phyloP scores from a whole-genome alignment of 2,329 filamentous ascomycete species.

The Venturia oleaginea region DNA sequence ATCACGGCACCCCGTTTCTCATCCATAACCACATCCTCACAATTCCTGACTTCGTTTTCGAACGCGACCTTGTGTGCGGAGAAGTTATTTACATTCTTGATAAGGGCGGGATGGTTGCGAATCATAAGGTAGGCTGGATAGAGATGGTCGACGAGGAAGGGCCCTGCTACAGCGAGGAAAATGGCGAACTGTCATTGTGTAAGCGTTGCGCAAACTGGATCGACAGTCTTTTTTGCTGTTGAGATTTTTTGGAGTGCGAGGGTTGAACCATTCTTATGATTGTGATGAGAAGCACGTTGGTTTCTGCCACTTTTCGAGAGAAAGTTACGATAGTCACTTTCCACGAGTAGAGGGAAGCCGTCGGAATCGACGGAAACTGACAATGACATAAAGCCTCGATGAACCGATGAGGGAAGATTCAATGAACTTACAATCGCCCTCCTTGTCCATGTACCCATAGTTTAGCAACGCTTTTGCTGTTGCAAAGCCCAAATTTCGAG shows the following conservation, averaged over 20 bases:
- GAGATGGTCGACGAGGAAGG: constrained; percentile 25
- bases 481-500: neutral
- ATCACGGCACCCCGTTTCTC: constrained; percentile 29
- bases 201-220: neutral
- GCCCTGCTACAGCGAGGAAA: constrained; percentile 17
- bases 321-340: too few relatives aligned
- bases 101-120: constrained; percentile 20
- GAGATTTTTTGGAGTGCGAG: too few relatives aligned
- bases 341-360: too few relatives aligned
- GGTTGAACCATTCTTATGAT: too few relatives aligned
- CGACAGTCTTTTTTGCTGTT: neutral
- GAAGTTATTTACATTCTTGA: constrained; percentile 21
- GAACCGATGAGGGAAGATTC: neutral
- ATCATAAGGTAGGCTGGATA: constrained; percentile 18
- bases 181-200: neutral
- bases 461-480: neutral
- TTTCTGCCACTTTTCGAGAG: too few relatives aligned
- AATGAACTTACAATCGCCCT: neutral
- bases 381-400: neutral
- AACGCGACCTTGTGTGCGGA: constrained; percentile 26
- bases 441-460: neutral
- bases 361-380: too few relatives aligned
- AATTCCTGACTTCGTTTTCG: constrained; percentile 30
- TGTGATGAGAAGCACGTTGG: too few relatives aligned
- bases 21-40: constrained; percentile 35